Percentiles rank a stretch among this genome's conserved stretches.
phyloP scores from a whole-genome alignment of 2,329 filamentous ascomycete genomes.

The Colletotrichum sp. region DNA sequence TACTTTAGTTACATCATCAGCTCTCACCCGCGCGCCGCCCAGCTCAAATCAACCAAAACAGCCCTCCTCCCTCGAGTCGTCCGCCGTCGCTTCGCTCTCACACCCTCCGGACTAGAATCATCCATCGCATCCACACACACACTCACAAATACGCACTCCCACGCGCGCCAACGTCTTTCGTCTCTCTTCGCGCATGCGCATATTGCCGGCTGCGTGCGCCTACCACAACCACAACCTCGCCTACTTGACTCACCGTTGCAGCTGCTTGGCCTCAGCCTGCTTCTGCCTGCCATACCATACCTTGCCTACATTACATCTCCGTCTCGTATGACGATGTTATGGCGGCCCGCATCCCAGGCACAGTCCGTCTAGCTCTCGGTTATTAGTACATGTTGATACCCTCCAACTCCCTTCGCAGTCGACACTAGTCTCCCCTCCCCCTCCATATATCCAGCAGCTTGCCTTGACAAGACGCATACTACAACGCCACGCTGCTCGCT shows the following conservation, averaged over 20 bases:
- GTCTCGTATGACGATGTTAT: slow-evolving; percentile 9
- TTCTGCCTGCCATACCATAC: slow-evolving; percentile 5
- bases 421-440: background rate
- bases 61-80: background rate
- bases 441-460: background rate
- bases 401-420: background rate
- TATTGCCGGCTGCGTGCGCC: background rate
- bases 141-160: background rate
- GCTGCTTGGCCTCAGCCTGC: slow-evolving; percentile 15
- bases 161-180: background rate
- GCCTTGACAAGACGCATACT: background rate
- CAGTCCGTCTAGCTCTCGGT: background rate
- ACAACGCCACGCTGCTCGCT: background rate
- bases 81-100: background rate
- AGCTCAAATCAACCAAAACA: background rate
- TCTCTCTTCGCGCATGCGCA: background rate
- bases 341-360: background rate
- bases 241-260: slow-evolving; percentile 5
- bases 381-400: slow-evolving; percentile 12
- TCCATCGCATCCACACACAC: background rate
- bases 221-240: background rate
- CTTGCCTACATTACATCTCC: background rate
- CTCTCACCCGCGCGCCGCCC: background rate
- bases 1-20: slow-evolving; percentile 21
- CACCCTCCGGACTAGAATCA: background rate